These are phyloP conservation scores for Penicillium tannophilum DNA, from an alignment of 495 filamentous ascomycete genomes.

Conservation along the genomic window DNA sequence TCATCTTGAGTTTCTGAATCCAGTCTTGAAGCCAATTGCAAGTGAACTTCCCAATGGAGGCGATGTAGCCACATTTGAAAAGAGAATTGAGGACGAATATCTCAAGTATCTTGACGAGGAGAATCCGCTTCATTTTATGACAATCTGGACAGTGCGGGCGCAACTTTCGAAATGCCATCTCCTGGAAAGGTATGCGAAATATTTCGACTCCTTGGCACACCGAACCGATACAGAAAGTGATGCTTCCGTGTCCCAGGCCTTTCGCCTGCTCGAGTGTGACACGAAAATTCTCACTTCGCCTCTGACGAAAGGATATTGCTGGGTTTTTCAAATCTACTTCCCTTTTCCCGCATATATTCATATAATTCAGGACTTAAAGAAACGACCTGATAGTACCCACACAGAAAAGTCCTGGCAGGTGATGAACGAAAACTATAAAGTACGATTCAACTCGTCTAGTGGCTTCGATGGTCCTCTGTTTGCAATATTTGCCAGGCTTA, in stretches of 20 bases:
- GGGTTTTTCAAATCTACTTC: constrained; percentile 50
- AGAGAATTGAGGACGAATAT: constrained; percentile 49
- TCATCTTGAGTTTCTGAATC: constrained; percentile 54
- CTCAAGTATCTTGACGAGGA: constrained; percentile 45
- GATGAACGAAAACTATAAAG: constrained; percentile 55
- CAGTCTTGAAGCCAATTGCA: constrained; percentile 43
- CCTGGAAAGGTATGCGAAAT: constrained; percentile 46
- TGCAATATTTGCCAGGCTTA: constrained; percentile 40
- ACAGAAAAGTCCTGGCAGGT: constrained; percentile 46
- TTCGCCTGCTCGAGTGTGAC: constrained; percentile 49
- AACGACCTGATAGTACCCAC: constrained; percentile 34
- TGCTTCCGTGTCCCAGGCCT: constrained; percentile 38
- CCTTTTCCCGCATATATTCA: constrained; percentile 56
- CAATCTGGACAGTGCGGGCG: constrained; percentile 50
- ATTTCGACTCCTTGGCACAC: constrained; percentile 17
- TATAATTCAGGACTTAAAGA: constrained; percentile 47
- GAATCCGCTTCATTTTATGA: constrained; percentile 39
- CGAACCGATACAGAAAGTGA: constrained; percentile 39
- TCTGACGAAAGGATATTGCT: constrained; percentile 46
- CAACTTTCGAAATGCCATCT: constrained; percentile 49
- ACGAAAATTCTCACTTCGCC: constrained; percentile 52
- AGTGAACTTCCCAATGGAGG: constrained; percentile 21
- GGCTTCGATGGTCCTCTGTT: constrained; percentile 37
- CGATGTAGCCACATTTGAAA: constrained; percentile 41
- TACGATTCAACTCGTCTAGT: constrained; percentile 26